Conservation (phyloP, 202 grass and related monocot species). For the Brachypodium distachyon region DNA sequence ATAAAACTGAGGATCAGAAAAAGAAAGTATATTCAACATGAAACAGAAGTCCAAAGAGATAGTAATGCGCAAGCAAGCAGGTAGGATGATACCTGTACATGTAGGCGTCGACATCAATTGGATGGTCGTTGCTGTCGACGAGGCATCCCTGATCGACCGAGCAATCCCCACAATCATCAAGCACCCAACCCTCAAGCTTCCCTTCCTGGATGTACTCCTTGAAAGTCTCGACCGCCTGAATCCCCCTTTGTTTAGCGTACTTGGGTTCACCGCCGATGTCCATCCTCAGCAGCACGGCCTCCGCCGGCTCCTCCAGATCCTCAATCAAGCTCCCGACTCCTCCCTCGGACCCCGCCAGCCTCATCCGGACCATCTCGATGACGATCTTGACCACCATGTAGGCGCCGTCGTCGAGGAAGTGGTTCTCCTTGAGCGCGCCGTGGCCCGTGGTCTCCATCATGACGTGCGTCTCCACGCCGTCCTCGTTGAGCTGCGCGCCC, state of each 20-base stretch:
- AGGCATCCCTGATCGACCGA: constrained; percentile 68
- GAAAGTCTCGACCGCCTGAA: constrained; percentile 37
- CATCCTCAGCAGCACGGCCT: constrained; percentile 60
- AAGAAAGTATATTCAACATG: too few species aligned
- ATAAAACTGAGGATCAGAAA: neutral
- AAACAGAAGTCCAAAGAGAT: neutral
- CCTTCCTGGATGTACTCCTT: constrained; percentile 61
- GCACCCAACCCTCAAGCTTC: constrained; percentile 49
- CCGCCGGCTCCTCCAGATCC: constrained; percentile 56
- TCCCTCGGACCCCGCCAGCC: constrained; percentile 29
- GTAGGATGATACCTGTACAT: constrained; percentile 62
- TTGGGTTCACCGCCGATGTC: constrained; percentile 57
- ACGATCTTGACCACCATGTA: constrained; percentile 91
- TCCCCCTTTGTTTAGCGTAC: constrained; percentile 44
- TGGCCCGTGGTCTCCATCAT: constrained; percentile 95
- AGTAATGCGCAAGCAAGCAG: neutral
- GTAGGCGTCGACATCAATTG: constrained; percentile 60
- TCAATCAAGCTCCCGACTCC: constrained; percentile 50
- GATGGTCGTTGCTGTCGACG: constrained; percentile 53
- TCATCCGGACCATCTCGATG: constrained; percentile 80
- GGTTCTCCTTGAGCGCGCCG: constrained; percentile 69
- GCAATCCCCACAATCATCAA: constrained; percentile 60
- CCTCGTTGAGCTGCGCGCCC: constrained; percentile 57
- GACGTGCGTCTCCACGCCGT: constrained; percentile 66
- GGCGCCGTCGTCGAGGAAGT: constrained; percentile 85